Percentiles rank a stretch among this genome's conserved stretches.
Conservation (phyloP, 139 green algal species). For the Coelastrella sp. region DNA sequence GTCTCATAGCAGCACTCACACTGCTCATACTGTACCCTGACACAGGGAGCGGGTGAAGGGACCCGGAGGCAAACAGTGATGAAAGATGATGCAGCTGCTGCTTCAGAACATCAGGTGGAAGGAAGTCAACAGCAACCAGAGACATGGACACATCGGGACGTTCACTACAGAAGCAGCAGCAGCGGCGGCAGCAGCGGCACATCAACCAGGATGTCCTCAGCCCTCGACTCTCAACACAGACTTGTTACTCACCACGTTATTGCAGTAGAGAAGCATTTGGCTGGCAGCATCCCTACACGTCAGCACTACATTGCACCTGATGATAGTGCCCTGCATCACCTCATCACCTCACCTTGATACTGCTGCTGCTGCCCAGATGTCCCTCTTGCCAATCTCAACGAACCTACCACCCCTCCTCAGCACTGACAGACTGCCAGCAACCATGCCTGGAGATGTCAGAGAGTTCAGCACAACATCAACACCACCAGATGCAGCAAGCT, state of each 20-base stretch:
- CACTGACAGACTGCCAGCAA: conserved; percentile 76
- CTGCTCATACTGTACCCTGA: conserved; percentile 57
- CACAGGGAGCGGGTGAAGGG: conserved; percentile 52
- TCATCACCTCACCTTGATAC: neutral
- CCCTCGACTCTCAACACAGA: too few relatives aligned
- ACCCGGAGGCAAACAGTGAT: conserved; percentile 41
- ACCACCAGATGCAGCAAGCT: conserved; percentile 43
- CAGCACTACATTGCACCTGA: too few relatives aligned
- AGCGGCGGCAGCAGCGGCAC: too few relatives aligned
- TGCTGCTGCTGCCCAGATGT: conserved; percentile 79
- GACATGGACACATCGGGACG: conserved; percentile 82
- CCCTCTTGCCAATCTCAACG: conserved; percentile 92
- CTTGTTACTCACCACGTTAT: too few relatives aligned
- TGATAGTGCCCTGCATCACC: neutral
- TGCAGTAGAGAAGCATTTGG: too few relatives aligned
- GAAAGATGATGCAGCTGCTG: conserved; percentile 52
- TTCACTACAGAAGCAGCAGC: conserved; percentile 57
- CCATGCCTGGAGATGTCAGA: conserved; percentile 91
- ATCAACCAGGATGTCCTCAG: too few relatives aligned
- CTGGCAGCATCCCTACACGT: too few relatives aligned
- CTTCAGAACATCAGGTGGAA: conserved; percentile 68
- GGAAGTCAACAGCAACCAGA: conserved; percentile 90
- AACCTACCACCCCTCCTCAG: conserved; percentile 69
- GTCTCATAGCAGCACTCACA: conserved; percentile 64
- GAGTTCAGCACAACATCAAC: conserved; percentile 84